phyloP scores from a whole-genome alignment of 2,329 filamentous ascomycete species.

The Xylaria sp. region DNA sequence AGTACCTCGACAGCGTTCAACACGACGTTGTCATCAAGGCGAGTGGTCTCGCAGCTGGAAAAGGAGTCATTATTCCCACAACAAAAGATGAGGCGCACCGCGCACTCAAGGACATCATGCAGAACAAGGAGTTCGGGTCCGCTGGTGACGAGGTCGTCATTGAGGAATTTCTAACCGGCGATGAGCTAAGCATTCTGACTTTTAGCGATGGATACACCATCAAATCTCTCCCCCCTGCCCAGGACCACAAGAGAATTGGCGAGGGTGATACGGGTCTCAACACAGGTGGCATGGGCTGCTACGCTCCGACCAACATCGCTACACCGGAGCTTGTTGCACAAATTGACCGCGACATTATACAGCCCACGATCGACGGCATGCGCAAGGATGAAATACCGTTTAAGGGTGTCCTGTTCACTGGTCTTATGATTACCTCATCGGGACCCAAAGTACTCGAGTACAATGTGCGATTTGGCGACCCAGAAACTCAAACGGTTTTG shows the following conservation, averaged over 20 bases:
- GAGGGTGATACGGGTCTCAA: constrained; percentile 93
- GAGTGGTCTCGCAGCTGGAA: constrained; percentile 89
- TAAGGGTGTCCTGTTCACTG: constrained; percentile 83
- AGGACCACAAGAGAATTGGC: constrained; percentile 95
- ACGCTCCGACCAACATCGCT: constrained; percentile 87
- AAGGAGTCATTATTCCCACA: constrained; percentile 90
- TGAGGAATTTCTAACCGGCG: constrained; percentile 90
- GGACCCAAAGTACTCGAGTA: constrained; percentile 82
- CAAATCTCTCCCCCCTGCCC: constrained; percentile 85
- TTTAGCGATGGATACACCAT: constrained; percentile 92
- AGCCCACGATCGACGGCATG: constrained; percentile 92
- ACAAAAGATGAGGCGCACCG: constrained; percentile 84
- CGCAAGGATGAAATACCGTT: constrained; percentile 79
- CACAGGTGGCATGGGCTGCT: constrained; percentile 98
- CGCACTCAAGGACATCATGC: constrained; percentile 90
- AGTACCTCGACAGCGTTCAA: constrained; percentile 77
- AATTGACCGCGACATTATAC: constrained; percentile 84
- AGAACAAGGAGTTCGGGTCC: constrained; percentile 83
- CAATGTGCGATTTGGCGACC: constrained; percentile 83
- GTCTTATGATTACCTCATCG: constrained; percentile 79
- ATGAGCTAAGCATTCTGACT: constrained; percentile 90
- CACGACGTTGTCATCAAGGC: constrained; percentile 94
- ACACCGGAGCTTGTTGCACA: constrained; percentile 79
- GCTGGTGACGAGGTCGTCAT: constrained; percentile 94
- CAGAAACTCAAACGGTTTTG: constrained; percentile 83